Base-by-base conservation (phyloP, 2,329 filamentous ascomycete species). In the Microcera coccophila region DNA sequence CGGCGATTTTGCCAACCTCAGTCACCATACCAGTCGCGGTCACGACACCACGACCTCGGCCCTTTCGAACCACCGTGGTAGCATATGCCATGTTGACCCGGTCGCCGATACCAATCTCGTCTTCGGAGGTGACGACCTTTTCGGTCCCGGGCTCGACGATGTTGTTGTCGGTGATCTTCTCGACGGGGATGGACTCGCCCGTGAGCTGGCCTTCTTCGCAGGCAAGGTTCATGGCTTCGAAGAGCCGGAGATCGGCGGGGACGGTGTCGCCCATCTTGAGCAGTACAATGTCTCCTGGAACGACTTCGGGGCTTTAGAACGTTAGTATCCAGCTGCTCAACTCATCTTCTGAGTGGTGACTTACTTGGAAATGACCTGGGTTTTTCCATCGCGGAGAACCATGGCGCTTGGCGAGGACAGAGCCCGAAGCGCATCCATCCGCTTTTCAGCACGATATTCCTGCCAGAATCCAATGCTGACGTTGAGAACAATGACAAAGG, bases 201-300 rank as follows among this genome's bases (percentile, higher is more conserved):
- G 86, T 90, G 34, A 90, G 75, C 38, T 85, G 80, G 35, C 84
- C 82, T 64, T 90, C 85, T 54, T 95, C 88, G 58, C 85, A 88
- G 48, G 82, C 81, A 35, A 90, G 74, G 62, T 93, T 91, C 78
- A 90, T 86, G 45, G 76, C 78, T 57, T 88, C 82, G 52, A 86
- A 75, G 16, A 84, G 64, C 41, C 84, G 80, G 31, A 89, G 63
- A 58, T 90, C 85, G 28, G 85, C 85, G 9, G 85, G 85, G 31
- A 89, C 77, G 4, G 84, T 86, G 62, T 88, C 85, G 45, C 85
- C 85, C 65, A 80, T 85, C 67, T 79, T 84, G 55, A 84, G 71
- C 28, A 77, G 67, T 46, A 84, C 72, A 43, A 89, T 73, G 49
- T 90, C 85, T 32, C 85, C 87, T n/a, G 81, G 81, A 1, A 88